Evolutionary conservation across 2,329 filamentous ascomycete genomes (phyloP).

Genomic region (Trichoderma asperellum): DNA sequence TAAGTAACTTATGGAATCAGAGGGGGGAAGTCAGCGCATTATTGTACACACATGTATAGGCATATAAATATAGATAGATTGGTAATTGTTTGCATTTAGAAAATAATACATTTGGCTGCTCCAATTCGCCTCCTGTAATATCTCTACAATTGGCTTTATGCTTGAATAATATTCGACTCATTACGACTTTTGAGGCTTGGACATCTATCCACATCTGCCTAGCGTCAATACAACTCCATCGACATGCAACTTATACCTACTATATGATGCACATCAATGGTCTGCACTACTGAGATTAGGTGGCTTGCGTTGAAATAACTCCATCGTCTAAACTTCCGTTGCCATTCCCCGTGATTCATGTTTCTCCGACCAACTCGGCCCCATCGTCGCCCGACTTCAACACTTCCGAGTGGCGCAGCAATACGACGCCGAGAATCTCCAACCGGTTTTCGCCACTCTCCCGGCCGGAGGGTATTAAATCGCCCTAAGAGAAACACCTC

Average conservation of each 20-base stretch:
- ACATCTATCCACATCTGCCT: neutral
- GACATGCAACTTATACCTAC: too few relatives aligned
- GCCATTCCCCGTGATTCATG: neutral
- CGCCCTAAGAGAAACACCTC: neutral
- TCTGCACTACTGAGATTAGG: neutral
- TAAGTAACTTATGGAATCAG: neutral
- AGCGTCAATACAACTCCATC: neutral
- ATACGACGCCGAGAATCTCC: neutral
- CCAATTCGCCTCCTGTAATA: neutral
- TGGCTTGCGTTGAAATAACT: neutral
- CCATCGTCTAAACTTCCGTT: neutral
- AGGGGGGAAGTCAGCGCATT: neutral
- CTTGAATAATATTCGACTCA: neutral
- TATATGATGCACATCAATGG: neutral
- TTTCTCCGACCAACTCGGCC: neutral
- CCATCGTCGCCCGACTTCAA: constrained; percentile 5
- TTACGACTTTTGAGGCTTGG: neutral
- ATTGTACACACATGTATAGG: neutral
- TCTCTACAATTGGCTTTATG: neutral
- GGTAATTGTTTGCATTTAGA: neutral
- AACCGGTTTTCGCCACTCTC: neutral
- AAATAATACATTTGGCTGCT: neutral
- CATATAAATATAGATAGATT: neutral
- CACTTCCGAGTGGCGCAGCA: constrained; percentile 5
- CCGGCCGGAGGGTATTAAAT: neutral